Percentiles rank a stretch among this genome's conserved stretches.
Evolutionary conservation across 2,329 filamentous ascomycete species (phyloP).

Genomic region (Aspergillus calidoustus): DNA sequence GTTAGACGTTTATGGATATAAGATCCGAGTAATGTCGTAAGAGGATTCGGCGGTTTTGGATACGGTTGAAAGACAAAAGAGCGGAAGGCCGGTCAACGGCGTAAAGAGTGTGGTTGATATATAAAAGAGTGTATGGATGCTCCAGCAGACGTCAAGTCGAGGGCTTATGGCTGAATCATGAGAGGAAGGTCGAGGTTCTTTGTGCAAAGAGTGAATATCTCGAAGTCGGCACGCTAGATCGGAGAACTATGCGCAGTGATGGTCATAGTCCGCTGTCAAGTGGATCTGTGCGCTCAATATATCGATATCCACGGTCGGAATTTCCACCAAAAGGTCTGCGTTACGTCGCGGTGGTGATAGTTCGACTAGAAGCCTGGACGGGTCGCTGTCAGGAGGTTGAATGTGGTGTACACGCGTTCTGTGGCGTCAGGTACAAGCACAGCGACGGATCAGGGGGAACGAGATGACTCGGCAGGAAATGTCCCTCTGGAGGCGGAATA

Average conservation of each 20-base stretch:
- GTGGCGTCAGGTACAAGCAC: conserved; percentile 24
- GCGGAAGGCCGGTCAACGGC: conserved; percentile 38
- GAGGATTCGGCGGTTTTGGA: conserved; percentile 3
- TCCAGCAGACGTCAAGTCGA: conserved; percentile 43
- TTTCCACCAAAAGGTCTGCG: conserved; percentile 19
- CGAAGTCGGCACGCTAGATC: conserved; percentile 20
- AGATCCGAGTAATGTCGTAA: conserved; percentile 13
- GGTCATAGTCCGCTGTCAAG: conserved; percentile 30
- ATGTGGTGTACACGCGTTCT: conserved; percentile 26
- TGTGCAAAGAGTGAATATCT: conserved; percentile 27
- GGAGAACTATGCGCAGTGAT: conserved; percentile 20
- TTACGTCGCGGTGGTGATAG: conserved; percentile 17
- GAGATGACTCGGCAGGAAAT: conserved; percentile 9
- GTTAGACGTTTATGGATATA: conserved; percentile 2
- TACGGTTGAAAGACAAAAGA: conserved; percentile 23
- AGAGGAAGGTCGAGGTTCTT: conserved; percentile 20
- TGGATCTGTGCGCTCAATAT: conserved; percentile 19
- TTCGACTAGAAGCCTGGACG: conserved; percentile 18
- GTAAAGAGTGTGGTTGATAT: conserved; percentile 24
- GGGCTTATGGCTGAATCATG: conserved; percentile 36
- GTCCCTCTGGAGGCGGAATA: conserved; percentile 10
- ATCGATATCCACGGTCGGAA: conserved; percentile 16
- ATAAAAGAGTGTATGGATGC: conserved; percentile 35
- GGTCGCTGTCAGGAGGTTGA: conserved; percentile 19
- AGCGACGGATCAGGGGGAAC: conserved; percentile 21